These are phyloP conservation scores for Fusarium mundagurra DNA, from an alignment of 2,329 filamentous ascomycete species.

Conservation along the genomic window DNA sequence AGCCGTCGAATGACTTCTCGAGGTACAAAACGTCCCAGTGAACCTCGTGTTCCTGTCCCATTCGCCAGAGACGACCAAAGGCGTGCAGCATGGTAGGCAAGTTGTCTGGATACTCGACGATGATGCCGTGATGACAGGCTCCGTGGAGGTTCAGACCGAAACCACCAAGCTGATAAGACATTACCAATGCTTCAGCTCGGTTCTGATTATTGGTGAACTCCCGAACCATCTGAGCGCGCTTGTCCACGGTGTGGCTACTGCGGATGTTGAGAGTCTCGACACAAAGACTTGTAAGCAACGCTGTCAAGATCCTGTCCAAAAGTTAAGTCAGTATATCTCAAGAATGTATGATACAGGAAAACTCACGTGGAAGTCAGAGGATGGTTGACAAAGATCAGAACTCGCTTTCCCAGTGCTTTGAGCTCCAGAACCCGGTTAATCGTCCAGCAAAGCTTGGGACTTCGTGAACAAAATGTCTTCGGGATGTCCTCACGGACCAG, in stretches of 20 bases:
- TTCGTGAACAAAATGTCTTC: neutral
- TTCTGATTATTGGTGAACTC: neutral
- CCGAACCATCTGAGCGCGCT: neutral
- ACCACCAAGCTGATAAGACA: rapidly evolving
- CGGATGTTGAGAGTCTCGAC: neutral
- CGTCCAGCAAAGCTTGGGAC: neutral
- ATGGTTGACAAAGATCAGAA: neutral
- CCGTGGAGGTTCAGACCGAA: neutral
- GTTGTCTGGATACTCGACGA: neutral
- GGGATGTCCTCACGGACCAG: neutral
- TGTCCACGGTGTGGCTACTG: rapidly evolving
- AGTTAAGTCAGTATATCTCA: neutral
- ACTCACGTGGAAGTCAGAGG: neutral
- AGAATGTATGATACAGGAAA: neutral
- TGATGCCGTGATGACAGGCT: neutral
- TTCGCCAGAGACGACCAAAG: neutral
- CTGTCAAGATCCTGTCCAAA: neutral
- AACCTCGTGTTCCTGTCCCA: neutral
- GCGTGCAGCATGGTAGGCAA: neutral
- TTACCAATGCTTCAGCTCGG: neutral
- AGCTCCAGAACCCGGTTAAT: neutral
- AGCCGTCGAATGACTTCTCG: neutral
- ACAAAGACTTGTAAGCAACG: neutral
- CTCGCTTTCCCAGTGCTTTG: rapidly evolving
- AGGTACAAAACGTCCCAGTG: neutral